Base-by-base conservation (phyloP, 768 basidiomycete genomes). In the Psilocybe cyanescens region DNA sequence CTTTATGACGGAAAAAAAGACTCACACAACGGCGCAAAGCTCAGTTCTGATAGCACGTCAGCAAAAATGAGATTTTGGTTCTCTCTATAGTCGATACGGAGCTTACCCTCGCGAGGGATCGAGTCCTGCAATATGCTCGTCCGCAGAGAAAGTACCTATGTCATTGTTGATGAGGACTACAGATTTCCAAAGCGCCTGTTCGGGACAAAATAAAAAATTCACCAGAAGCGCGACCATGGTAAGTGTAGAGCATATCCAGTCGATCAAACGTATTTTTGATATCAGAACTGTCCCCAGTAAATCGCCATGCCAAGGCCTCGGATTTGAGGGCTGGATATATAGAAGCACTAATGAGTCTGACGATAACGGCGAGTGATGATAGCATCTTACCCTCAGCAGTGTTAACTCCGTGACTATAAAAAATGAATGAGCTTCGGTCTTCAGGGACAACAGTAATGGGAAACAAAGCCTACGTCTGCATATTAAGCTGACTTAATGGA, bases 71-170 rank as follows among this genome's bases (percentile, higher is more conserved):
- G 33, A 8, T 8, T 31, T 9, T 9, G 7, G 31, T 8, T 44
- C 6, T 60, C 30, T 59, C 35, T 51, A 39, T 3, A 14, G 11
- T 17, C 16, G 5, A 1, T 9, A 33, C 7, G 44, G 28, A 30
- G 14, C 70, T 28, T 55, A 77, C 78, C 79, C 79, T 44, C 79
- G 70, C 28, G 78, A 78, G 30, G 79, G 79, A 61, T 78, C 68
- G n/a, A 79, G 70, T 8, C 78, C 78, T 11, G 76, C 76, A 19
- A 75, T 69, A 62, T 80, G 79, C 52, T 79, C 79, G 59, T 80
- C 78, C 0, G 77, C 77, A 49, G 77, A 70, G 56, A 78, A 80
- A 0, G 79, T 80, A 12, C 79, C 78, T 73, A 33, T 33, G 14
- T 28, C 19, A 29, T 11, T 17, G 17, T 47, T 16, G 12, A 11